Evolutionary conservation across 2,329 filamentous ascomycete species (phyloP).

Genomic region (Apiospora pterosperma): DNA sequence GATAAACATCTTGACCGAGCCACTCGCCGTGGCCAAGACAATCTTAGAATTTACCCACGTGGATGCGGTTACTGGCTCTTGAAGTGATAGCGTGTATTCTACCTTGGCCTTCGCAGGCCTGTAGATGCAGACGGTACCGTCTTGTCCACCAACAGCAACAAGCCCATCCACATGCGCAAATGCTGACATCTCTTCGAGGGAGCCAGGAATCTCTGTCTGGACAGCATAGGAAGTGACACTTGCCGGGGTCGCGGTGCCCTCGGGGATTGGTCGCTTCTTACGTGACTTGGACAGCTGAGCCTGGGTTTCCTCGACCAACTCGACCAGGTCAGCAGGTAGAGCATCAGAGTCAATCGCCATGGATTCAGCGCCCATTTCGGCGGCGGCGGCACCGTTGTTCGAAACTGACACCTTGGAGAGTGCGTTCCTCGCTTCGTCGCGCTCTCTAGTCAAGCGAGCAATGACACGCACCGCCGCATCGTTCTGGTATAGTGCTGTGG

Average conservation of each 20-base stretch:
- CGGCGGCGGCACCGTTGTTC: constrained; percentile 56
- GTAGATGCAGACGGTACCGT: constrained; percentile 73
- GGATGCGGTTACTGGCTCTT: constrained; percentile 64
- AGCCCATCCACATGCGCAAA: constrained; percentile 55
- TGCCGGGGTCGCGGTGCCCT: constrained; percentile 78
- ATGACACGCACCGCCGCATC: constrained; percentile 97
- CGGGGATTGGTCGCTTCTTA: constrained; percentile 82
- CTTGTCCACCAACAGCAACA: constrained; percentile 71
- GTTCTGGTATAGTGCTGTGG: constrained; percentile 91
- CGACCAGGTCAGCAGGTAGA: constrained; percentile 67
- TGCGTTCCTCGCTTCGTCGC: constrained; percentile 88
- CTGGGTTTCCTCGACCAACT: constrained; percentile 77
- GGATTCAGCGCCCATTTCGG: constrained; percentile 63
- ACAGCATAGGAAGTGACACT: constrained; percentile 54
- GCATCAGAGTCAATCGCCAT: constrained; percentile 89
- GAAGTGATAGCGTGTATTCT: constrained; percentile 63
- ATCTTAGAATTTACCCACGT: constrained; percentile 66
- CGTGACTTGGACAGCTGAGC: constrained; percentile 81
- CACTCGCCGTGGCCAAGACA: constrained; percentile 70
- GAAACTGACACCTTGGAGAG: constrained; percentile 80
- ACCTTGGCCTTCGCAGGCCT: constrained; percentile 66
- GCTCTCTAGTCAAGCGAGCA: constrained; percentile 81
- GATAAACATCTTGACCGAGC: constrained; percentile 71
- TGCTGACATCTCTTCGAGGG: constrained; percentile 46
- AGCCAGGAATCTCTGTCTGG: constrained; percentile 41